These are phyloP conservation scores for Avena insularis DNA, from an alignment of 176 grass and related monocot species.

Conservation along the genomic window DNA sequence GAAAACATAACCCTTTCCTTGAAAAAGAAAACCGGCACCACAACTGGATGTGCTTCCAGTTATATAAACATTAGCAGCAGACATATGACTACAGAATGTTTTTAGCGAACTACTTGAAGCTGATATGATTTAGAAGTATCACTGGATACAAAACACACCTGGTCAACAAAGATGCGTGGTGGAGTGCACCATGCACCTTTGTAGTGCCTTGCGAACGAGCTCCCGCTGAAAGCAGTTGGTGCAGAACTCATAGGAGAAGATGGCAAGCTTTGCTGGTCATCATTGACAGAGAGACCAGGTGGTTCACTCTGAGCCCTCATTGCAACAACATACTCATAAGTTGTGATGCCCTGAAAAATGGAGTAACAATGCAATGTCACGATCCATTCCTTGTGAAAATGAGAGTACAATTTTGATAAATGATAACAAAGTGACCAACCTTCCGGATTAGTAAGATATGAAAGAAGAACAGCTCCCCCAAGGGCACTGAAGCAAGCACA, in stretches of 20 bases:
- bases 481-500: constrained; percentile 73
- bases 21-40: constrained; percentile 1
- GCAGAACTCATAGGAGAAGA: constrained; percentile 94
- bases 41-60: constrained; percentile 11
- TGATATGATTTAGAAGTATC: constrained; percentile 23
- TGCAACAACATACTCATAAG: constrained; percentile 97
- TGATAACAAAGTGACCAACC: constrained; percentile 52
- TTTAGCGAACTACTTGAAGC: constrained; percentile 12
- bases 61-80: constrained; percentile 12
- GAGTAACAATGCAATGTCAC: neutral
- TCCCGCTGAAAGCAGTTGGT: constrained; percentile 91
- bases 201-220: constrained; percentile 85
- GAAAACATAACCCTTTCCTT: constrained; percentile 16
- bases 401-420: constrained; percentile 3
- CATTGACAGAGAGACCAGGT: constrained; percentile 66
- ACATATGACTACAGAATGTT: neutral
- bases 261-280: constrained; percentile 69
- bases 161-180: constrained; percentile 94
- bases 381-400: constrained; percentile 8
- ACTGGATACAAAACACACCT: constrained; percentile 44
- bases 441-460: constrained; percentile 97
- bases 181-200: constrained; percentile 99
- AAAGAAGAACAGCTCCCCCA: constrained; percentile 98
- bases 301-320: constrained; percentile 96
- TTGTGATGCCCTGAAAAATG: constrained; percentile 83